phyloP scores from a whole-genome alignment of 1,284 basidiomycete genomes.

The Irpex lacteus region DNA sequence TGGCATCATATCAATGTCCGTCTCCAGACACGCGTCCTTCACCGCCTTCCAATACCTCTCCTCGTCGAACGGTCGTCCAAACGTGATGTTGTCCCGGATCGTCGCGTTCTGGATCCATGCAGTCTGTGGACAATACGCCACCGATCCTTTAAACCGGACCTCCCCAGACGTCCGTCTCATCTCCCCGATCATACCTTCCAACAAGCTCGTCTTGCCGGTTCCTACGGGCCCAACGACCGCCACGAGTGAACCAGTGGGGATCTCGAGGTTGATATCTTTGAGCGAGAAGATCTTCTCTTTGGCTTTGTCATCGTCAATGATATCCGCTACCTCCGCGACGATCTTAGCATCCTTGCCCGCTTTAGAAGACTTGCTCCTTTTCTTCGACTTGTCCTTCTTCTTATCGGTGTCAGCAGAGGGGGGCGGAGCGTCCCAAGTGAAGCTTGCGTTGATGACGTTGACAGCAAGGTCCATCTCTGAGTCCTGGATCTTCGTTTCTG shows the following conservation, averaged over 20 bases:
- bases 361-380: constrained; percentile 35
- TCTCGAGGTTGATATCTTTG: constrained; percentile 55
- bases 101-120: constrained; percentile 88
- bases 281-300: constrained; percentile 52
- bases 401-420: constrained; percentile 30
- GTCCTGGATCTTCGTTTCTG: constrained; percentile 50
- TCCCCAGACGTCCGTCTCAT: constrained; percentile 58
- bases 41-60: constrained; percentile 78
- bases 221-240: constrained; percentile 72
- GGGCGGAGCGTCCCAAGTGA: constrained; percentile 83
- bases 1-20: constrained; percentile 79
- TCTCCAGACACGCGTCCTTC: constrained; percentile 70
- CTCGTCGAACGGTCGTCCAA: constrained; percentile 80
- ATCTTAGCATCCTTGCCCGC: constrained; percentile 17
- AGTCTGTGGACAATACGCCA: constrained; percentile 82
- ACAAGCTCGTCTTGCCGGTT: constrained; percentile 69
- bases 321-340: constrained; percentile 12
- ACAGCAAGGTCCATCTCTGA: constrained; percentile 60
- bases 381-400: constrained; percentile 20
- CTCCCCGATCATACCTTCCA: constrained; percentile 72
- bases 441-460: constrained; percentile 63
- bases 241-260: constrained; percentile 72
- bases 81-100: constrained; percentile 82
- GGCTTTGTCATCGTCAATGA: constrained; percentile 21
- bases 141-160: constrained; percentile 48